Evolutionary conservation across 2,329 filamentous ascomycete genomes (phyloP).

Genomic region (Fusarium sp.): DNA sequence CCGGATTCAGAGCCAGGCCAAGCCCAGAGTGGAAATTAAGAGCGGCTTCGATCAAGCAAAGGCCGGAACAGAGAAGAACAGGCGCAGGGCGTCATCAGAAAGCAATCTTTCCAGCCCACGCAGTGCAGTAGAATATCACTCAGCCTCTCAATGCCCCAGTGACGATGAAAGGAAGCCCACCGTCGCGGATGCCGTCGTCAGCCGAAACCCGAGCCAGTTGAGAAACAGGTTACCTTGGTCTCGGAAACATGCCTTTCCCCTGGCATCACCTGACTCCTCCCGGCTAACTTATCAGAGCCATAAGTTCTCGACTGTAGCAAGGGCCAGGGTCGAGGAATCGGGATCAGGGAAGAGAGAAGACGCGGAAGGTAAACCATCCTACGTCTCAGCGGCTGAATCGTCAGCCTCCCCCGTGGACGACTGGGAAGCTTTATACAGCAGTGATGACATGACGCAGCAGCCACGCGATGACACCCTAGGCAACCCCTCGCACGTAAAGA

Average conservation of each 20-base stretch:
- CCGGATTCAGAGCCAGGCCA: constrained; percentile 43
- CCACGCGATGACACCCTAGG: constrained; percentile 53
- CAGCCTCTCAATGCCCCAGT: background rate
- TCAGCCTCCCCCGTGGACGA: constrained; percentile 71
- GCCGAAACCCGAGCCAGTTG: background rate
- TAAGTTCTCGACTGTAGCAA: background rate
- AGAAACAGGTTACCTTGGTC: constrained; percentile 9
- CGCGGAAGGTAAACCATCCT: too few relatives aligned
- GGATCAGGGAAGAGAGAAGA: too few relatives aligned
- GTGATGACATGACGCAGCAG: constrained; percentile 67
- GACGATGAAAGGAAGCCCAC: constrained; percentile 13
- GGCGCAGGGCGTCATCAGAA: constrained; percentile 23
- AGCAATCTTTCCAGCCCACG: background rate
- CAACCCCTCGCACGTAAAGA: background rate
- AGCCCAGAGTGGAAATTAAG: constrained; percentile 42
- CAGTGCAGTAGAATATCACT: background rate
- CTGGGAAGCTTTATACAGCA: constrained; percentile 69
- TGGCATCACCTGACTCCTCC: background rate
- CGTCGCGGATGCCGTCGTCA: constrained; percentile 12
- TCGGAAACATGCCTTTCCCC: background rate
- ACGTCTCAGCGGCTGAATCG: constrained; percentile 64
- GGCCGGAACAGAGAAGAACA: constrained; percentile 32
- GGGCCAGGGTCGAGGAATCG: too few relatives aligned
- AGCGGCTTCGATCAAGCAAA: constrained; percentile 30
- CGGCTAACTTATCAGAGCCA: background rate